Conservation (phyloP, 768 basidiomycete species). For the Xerocomellus chrysenteron region DNA sequence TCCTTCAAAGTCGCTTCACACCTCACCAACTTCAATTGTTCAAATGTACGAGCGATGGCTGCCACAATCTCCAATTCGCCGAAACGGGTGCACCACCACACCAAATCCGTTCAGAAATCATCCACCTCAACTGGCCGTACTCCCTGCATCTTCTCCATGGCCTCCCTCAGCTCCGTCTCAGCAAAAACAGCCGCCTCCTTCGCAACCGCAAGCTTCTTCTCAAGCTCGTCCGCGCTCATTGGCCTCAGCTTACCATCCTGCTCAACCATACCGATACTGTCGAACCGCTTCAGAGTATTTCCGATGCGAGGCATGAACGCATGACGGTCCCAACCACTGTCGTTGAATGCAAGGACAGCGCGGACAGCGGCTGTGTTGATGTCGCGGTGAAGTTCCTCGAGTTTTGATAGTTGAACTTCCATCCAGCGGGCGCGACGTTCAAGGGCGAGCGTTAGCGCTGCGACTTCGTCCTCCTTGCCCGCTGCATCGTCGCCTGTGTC, state of each 20-base stretch:
- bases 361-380: slow-evolving; percentile 87
- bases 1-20: not conserved
- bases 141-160: slow-evolving; percentile 66
- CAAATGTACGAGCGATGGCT: not conserved
- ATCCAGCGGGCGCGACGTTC: slow-evolving; percentile 92
- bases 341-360: slow-evolving; percentile 79
- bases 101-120: slow-evolving; percentile 23
- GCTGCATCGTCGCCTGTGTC: slow-evolving; percentile 64
- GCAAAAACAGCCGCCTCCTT: slow-evolving; percentile 70
- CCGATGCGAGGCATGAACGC: slow-evolving; percentile 69
- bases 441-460: slow-evolving; percentile 76
- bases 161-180: slow-evolving; percentile 71
- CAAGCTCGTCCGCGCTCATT: slow-evolving; percentile 72
- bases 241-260: slow-evolving; percentile 40
- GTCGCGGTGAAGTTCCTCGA: slow-evolving; percentile 86
- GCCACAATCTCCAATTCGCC: not conserved
- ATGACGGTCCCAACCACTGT: slow-evolving; percentile 78
- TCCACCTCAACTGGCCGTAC: slow-evolving; percentile 48
- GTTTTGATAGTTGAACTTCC: slow-evolving; percentile 85
- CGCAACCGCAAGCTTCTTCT: slow-evolving; percentile 68
- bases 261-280: slow-evolving; percentile 58
- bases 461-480: slow-evolving; percentile 80
- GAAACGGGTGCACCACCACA: not conserved
- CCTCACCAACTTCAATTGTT: not conserved
- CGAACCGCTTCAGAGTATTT: slow-evolving; percentile 66